Evolutionary conservation across 2,329 filamentous ascomycete species (phyloP), one percentile per base, ranked within the genome.

Genomic region (Phoma sp.): DNA sequence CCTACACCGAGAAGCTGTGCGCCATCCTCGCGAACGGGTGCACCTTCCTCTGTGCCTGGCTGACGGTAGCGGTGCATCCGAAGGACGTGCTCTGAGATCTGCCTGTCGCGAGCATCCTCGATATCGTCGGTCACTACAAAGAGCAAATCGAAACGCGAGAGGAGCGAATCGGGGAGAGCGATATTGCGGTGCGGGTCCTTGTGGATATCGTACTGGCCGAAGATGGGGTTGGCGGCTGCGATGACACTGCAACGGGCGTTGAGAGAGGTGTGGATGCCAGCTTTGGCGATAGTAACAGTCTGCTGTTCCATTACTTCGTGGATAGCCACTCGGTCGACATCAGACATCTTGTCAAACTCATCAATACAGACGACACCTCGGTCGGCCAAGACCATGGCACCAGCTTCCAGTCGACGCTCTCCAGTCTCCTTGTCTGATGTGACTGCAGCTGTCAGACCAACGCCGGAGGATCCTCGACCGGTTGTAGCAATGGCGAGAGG

Each of bases 281-380:
- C 95, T 79, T 99, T 99, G 47, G 95, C 95, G 70, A 99, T 99
- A 13, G 95, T 99, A 57, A 99, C 95, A 0, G 95, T 99, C 78
- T 99, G 95, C 79, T 99, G 95, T 78, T 99, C 95, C 95, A 99
- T 99, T 63, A 99, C 95, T 90, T 99, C 95, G 85, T 99, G 95
- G 67, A 99, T 99, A 41, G 95, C 95, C 4, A 99, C 95, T 73
- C 95, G 88, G 77, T 99, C 95, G 54, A 98, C 89, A 73, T 99
- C 95, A 53, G 92, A 97, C 95, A 99, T 99, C 77, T 99, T 99
- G 81, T 99, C 95, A 66, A 99, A 99, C 72, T 99, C 95, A 74
- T 99, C 95, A 64, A 99, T 99, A 80, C 95, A 99, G 31, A 99
- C 95, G 10, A 99, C 94, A 65, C 95, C 95, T 60, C 95, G 89